phyloP scores from a whole-genome alignment of 306 rosid species.

The Corylus americana region DNA sequence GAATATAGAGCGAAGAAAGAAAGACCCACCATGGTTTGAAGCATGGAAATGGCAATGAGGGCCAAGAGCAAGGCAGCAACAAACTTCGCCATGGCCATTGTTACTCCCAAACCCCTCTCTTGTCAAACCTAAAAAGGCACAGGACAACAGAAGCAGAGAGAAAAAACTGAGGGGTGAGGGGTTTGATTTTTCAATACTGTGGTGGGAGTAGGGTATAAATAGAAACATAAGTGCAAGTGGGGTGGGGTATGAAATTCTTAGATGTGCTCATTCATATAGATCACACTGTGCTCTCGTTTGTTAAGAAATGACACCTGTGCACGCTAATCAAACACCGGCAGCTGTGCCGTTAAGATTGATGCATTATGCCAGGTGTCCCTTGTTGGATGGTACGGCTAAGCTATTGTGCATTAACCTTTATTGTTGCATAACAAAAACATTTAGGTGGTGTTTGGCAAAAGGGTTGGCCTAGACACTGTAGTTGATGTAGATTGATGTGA shows the following conservation, averaged over 20 bases:
- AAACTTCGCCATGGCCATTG: constrained; percentile 62
- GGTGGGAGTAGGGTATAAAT: constrained; percentile 40
- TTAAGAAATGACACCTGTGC: constrained; percentile 27
- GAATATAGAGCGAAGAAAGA: neutral
- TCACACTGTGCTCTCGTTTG: neutral
- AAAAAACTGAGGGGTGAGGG: neutral
- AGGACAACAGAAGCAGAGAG: constrained; percentile 1
- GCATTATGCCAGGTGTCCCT: neutral
- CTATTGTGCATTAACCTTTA: no score
- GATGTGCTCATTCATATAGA: constrained; percentile 19
- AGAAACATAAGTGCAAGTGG: constrained; percentile 26
- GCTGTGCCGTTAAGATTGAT: neutral
- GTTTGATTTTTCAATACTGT: constrained; percentile 11
- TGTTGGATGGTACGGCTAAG: no score
- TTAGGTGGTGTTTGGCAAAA: no score
- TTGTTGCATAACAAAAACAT: no score
- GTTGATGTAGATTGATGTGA: no score
- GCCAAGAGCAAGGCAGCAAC: constrained; percentile 46
- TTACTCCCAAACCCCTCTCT: constrained; percentile 17
- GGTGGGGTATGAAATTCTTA: constrained; percentile 10
- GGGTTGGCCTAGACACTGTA: no score
- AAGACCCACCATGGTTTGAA: constrained; percentile 61
- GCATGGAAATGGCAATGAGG: constrained; percentile 64
- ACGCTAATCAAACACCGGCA: neutral
- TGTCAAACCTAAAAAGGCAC: neutral